These are phyloP conservation scores for Lactifluus subvellereus DNA, from an alignment of 768 basidiomycete genomes.

Conservation along the genomic window DNA sequence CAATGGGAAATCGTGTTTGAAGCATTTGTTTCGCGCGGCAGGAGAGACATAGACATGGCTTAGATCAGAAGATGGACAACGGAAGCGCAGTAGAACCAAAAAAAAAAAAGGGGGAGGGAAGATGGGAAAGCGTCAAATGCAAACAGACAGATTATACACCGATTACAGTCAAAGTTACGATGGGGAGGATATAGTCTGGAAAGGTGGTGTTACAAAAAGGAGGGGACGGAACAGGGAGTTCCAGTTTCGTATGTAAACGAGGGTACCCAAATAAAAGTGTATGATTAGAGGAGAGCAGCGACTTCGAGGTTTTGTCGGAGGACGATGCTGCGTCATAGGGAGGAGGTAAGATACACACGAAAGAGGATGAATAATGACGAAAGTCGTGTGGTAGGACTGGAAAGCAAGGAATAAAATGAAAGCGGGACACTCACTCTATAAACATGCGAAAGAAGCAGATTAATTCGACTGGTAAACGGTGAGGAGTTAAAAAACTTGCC, in stretches of 20 bases:
- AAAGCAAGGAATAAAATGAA: constrained; percentile 28
- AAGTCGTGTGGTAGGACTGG: constrained; percentile 25
- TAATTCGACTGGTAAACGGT: constrained; percentile 12
- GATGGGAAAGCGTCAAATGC: neutral
- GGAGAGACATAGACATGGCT: constrained; percentile 29
- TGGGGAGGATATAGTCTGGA: constrained; percentile 6
- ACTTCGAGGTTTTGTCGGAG: constrained; percentile 59
- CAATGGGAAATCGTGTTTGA: constrained; percentile 19
- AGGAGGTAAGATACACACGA: constrained; percentile 27
- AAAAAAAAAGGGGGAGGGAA: constrained; percentile 6
- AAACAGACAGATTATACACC: constrained; percentile 17
- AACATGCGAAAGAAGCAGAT: constrained; percentile 22
- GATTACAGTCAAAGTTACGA: constrained; percentile 14
- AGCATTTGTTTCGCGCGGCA: constrained; percentile 24
- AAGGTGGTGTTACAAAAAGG: constrained; percentile 14
- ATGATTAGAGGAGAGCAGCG: constrained; percentile 55
- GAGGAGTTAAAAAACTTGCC: constrained; percentile 43
- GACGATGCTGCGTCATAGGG: constrained; percentile 50
- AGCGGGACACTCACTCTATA: constrained; percentile 58
- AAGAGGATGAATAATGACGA: constrained; percentile 31
- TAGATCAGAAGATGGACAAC: constrained; percentile 29
- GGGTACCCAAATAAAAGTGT: constrained; percentile 3
- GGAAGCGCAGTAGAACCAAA: constrained; percentile 19
- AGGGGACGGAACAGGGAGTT: constrained; percentile 3
- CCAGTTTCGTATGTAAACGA: constrained; percentile 16